phyloP scores from a whole-genome alignment of 2,329 filamentous ascomycete species.

The Penicillium hesseltinei region DNA sequence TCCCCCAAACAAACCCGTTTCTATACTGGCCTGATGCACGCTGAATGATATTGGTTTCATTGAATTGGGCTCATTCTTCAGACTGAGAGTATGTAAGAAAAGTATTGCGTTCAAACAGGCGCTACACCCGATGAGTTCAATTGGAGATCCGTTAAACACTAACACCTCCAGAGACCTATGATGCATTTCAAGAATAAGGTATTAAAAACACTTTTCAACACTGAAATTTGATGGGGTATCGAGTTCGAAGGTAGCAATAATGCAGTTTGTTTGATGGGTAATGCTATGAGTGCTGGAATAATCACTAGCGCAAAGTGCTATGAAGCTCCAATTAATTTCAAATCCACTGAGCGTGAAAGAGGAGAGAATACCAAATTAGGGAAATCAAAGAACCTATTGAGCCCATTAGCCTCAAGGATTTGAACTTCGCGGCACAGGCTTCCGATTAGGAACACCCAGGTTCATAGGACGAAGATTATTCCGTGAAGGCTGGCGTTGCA shows the following conservation, averaged over 20 bases:
- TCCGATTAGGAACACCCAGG: slow-evolving; percentile 39
- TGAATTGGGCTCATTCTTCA: not conserved
- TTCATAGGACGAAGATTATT: slow-evolving; percentile 33
- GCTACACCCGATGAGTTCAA: not conserved
- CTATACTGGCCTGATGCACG: not conserved
- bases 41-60: not conserved
- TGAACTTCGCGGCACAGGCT: slow-evolving; percentile 37
- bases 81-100: too few relatives aligned
- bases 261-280: not conserved
- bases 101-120: not conserved
- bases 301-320: not conserved
- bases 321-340: not conserved
- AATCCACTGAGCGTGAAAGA: not conserved
- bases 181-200: not conserved
- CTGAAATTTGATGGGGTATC: slow-evolving; percentile 1
- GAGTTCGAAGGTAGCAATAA: not conserved
- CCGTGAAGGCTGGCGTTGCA: slow-evolving; percentile 24
- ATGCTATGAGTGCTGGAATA: not conserved
- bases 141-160: not conserved
- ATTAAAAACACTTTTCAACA: not conserved
- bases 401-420: not conserved
- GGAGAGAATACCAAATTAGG: not conserved
- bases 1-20: not conserved
- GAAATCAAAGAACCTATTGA: not conserved
- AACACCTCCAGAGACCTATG: not conserved